Base-by-base conservation (phyloP, 2,329 filamentous ascomycete genomes). In the Cladosporium oxysporum region DNA sequence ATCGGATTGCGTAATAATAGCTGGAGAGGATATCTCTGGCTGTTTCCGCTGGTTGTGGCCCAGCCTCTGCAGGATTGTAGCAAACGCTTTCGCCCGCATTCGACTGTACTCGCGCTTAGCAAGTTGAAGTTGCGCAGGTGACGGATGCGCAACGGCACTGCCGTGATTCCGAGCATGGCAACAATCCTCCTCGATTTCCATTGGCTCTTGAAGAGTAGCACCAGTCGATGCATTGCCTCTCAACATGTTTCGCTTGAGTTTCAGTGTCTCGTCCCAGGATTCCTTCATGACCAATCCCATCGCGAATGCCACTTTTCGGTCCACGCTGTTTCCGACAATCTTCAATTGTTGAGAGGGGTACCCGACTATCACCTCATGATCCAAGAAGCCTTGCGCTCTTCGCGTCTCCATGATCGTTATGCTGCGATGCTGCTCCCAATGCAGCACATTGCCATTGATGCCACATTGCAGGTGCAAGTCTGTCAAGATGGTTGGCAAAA, bases 311-410 rank as follows among this genome's bases (percentile, higher is more conserved):
- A 91, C 85, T 28, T 87, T 85, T 10, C 91, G 81, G 2, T 91
- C 86, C 0, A 96, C 91, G 31, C 88, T 91, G 75, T 96, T 96
- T 0, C 92, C 92, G 0, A 93, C 81, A 23, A 91, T 86, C 64
- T 83, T 85, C 79, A 85, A 88, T 72, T 91, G 88, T 1, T 87
- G 79, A 0, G 44, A 11, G 0, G 83, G 75, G 0, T 63, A 72
- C 0, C 91, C 91, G 0, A 93, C 76, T 0, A 96, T 75, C 0
- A 93, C 83, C 66, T 94, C 91, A 6, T 87, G 69, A 64, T 94
- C 90, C 0, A 82, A 86, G 49, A 90, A 87, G 0, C 90, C 89
- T 74, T 95, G 91, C 0, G 88, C 89, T 1, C 90, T 81, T 1
- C 89, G 79, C 0, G 83, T 85, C 75, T 95, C 92, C 79, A 89